These are phyloP conservation scores for Obelidium mucronatum DNA, from an alignment of 192 early-diverging fungal genomes.

Conservation along the genomic window DNA sequence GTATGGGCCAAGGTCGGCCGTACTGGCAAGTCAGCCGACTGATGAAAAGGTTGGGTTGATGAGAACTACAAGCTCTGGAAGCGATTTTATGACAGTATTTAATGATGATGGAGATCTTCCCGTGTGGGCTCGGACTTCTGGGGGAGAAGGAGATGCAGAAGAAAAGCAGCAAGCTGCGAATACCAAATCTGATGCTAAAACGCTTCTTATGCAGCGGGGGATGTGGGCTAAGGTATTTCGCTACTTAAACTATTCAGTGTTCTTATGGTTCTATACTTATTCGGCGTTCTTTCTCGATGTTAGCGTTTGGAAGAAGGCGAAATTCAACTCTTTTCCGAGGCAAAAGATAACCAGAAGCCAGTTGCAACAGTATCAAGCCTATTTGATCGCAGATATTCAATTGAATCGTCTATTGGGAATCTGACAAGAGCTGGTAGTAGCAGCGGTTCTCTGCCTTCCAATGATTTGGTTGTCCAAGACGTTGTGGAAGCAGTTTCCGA, in stretches of 20 bases:
- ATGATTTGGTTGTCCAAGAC: conserved; percentile 19
- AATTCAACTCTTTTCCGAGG: conserved; percentile 50
- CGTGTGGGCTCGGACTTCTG: conserved; percentile 42
- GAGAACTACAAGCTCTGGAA: background rate
- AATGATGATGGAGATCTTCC: conserved; percentile 42
- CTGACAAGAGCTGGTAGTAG: background rate
- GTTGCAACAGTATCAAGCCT: conserved; percentile 34
- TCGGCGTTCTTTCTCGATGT: background rate
- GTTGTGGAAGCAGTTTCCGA: conserved; percentile 13
- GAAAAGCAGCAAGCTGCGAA: too few species aligned
- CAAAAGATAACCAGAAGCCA: conserved; percentile 32
- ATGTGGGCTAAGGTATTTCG: conserved; percentile 24
- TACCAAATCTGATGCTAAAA: too few species aligned
- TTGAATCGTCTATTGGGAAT: conserved; percentile 26
- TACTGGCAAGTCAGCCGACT: background rate
- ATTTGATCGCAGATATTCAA: conserved; percentile 45
- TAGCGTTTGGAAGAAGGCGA: conserved; percentile 46
- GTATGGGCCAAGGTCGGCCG: background rate
- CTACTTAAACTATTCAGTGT: too few species aligned
- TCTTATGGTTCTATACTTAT: too few species aligned
- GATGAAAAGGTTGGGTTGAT: background rate
- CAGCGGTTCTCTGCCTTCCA: background rate
- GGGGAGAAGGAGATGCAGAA: background rate
- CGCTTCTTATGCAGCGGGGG: too few species aligned
- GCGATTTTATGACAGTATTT: conserved; percentile 35